These are phyloP conservation scores for Omphalotus olearius DNA, from an alignment of 1,284 basidiomycete genomes.

Conservation along the genomic window DNA sequence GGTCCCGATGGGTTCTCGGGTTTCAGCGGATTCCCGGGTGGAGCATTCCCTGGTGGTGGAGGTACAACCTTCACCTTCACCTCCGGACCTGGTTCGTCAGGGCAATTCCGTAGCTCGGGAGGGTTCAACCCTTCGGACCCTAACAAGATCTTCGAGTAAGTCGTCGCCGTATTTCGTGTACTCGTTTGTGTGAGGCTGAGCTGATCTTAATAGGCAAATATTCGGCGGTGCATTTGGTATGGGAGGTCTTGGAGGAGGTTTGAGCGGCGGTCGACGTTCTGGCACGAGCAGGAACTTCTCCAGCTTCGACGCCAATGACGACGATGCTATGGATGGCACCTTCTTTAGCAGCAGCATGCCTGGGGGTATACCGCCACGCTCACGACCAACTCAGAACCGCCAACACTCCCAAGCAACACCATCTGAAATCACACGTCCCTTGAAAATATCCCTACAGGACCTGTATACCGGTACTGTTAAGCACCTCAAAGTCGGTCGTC, in stretches of 20 bases:
- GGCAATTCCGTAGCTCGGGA: constrained; percentile 16
- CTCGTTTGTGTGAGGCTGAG: constrained; percentile 19
- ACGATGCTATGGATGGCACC: constrained; percentile 45
- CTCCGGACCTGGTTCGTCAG: constrained; percentile 40
- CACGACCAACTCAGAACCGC: constrained; percentile 16
- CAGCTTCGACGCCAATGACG: constrained; percentile 41
- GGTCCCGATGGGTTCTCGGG: constrained; percentile 38
- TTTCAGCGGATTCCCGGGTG: constrained; percentile 35
- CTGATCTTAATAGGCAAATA: constrained; percentile 49
- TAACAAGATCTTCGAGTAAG: constrained; percentile 88
- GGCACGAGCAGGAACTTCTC: constrained; percentile 14
- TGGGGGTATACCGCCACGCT: constrained; percentile 34
- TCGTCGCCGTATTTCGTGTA: constrained; percentile 20
- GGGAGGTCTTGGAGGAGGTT: constrained; percentile 34
- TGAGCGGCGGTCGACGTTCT: constrained; percentile 25
- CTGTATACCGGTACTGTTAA: constrained; percentile 89
- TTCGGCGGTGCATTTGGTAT: constrained; percentile 41
- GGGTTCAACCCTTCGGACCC: constrained; percentile 81
- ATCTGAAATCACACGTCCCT: constrained; percentile 76
- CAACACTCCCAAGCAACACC: constrained; percentile 28
- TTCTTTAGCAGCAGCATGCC: constrained; percentile 52
- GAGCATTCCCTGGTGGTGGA: constrained; percentile 42
- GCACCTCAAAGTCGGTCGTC: constrained; percentile 84
- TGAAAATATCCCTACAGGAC: constrained; percentile 87
- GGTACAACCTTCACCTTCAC: constrained; percentile 61